Evolutionary conservation across 495 filamentous ascomycete species (phyloP).

Genomic region (Sordaria brevicollis): DNA sequence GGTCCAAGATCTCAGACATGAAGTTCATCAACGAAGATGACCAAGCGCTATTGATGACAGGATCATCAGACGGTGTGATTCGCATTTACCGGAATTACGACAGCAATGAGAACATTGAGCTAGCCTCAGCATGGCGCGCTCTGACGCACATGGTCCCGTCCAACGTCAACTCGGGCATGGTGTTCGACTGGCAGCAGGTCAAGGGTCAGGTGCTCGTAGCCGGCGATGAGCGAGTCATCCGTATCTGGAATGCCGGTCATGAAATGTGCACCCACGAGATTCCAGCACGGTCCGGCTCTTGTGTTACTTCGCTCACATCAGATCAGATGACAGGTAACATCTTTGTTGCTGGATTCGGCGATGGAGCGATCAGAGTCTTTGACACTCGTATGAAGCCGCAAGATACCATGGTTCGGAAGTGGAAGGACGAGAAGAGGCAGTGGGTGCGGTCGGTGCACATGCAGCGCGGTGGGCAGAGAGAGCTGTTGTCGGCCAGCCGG

Average conservation of each 20-base stretch:
- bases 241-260: constrained; percentile 88
- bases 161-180: constrained; percentile 85
- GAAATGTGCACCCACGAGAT: constrained; percentile 94
- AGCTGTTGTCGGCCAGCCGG: constrained; percentile 75
- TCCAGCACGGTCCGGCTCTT: constrained; percentile 87
- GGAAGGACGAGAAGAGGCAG: constrained; percentile 75
- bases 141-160: constrained; percentile 85
- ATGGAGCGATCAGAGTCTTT: constrained; percentile 92
- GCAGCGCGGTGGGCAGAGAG: constrained; percentile 87
- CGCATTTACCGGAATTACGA: constrained; percentile 91
- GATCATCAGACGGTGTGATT: constrained; percentile 87
- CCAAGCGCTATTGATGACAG: constrained; percentile 86
- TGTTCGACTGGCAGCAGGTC: constrained; percentile 98
- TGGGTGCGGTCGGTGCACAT: constrained; percentile 96
- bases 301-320: constrained; percentile 88
- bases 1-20: constrained; percentile 87
- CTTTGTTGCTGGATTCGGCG: constrained; percentile 92
- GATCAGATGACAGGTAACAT: constrained; percentile 95
- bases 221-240: constrained; percentile 89
- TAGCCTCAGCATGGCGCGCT: constrained; percentile 88
- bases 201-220: constrained; percentile 88
- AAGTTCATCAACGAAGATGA: constrained; percentile 98
- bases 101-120: constrained; percentile 56
- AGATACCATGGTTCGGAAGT: constrained; percentile 84
- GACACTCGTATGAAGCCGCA: constrained; percentile 75